phyloP scores from a whole-genome alignment of 257 asterid species.

The Nicotiana paniculata region DNA sequence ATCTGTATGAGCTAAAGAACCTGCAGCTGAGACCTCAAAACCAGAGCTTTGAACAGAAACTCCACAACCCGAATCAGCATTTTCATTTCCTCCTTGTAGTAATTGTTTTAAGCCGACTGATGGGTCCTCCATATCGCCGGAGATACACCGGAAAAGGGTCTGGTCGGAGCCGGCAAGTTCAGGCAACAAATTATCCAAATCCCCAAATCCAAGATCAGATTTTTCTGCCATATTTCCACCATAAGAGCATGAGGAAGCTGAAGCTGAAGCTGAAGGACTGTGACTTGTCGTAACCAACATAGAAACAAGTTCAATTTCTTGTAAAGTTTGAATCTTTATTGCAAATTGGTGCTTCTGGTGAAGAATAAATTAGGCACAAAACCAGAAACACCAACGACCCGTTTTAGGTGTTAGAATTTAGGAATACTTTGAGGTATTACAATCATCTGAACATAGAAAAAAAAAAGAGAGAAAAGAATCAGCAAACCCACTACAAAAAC shows the following conservation, averaged over 20 bases:
- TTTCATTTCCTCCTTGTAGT: slow-evolving; percentile 13
- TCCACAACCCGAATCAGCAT: slow-evolving; percentile 21
- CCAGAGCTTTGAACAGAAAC: slow-evolving; percentile 12
- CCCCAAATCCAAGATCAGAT: slow-evolving; percentile 36
- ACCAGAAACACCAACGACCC: slow-evolving; percentile 17
- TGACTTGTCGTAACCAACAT: slow-evolving; percentile 53
- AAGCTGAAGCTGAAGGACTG: slow-evolving; percentile 53
- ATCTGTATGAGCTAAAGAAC: slow-evolving; percentile 14
- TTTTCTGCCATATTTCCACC: slow-evolving; percentile 16
- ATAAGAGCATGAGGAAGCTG: slow-evolving; percentile 29
- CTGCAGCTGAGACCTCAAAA: slow-evolving; percentile 15
- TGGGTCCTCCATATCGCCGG: slow-evolving; percentile 29
- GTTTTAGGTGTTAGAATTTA: slow-evolving; percentile 26
- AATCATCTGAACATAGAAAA: slow-evolving; percentile 23
- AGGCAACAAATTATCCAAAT: slow-evolving; percentile 36
- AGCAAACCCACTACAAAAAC: background rate
- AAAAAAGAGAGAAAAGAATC: background rate
- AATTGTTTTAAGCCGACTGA: slow-evolving; percentile 24
- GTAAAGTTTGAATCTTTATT: slow-evolving; percentile 17
- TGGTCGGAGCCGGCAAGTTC: slow-evolving; percentile 36
- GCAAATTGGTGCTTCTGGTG: slow-evolving; percentile 8
- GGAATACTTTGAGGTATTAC: slow-evolving; percentile 33
- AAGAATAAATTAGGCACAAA: slow-evolving; percentile 24
- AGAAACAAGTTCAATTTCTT: slow-evolving; percentile 38
- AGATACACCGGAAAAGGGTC: slow-evolving; percentile 29